Percentiles rank a stretch among this genome's conserved stretches.
Evolutionary conservation across 2,329 filamentous ascomycete species (phyloP).

Genomic region (Nemania sp.): DNA sequence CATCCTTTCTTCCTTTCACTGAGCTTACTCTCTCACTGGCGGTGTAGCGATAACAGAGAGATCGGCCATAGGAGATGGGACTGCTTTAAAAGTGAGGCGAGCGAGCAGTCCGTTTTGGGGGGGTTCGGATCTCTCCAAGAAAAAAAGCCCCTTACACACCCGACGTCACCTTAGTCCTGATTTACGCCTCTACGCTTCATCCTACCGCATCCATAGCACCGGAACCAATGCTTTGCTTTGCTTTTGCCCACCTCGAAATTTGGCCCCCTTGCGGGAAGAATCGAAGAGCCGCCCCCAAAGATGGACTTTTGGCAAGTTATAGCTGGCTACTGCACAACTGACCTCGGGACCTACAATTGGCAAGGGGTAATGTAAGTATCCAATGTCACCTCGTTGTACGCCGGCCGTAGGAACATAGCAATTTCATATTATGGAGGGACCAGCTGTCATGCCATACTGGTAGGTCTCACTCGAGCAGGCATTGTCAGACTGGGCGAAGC

Average conservation of each 20-base stretch:
- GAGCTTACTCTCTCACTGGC: too few relatives aligned
- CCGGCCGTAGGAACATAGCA: not conserved
- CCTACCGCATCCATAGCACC: not conserved
- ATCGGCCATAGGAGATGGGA: too few relatives aligned
- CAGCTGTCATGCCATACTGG: not conserved
- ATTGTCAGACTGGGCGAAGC: constrained; percentile 1
- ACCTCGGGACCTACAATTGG: not conserved
- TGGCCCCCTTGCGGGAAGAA: not conserved
- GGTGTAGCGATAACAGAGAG: too few relatives aligned
- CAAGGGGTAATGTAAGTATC: too few relatives aligned
- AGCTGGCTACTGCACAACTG: not conserved
- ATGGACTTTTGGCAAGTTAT: not conserved
- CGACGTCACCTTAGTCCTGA: too few relatives aligned
- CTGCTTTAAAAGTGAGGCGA: too few relatives aligned
- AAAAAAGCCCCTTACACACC: too few relatives aligned
- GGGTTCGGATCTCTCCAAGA: too few relatives aligned
- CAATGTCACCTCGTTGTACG: too few relatives aligned
- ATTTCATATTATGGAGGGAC: not conserved
- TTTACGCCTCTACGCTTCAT: not conserved
- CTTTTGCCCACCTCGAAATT: not conserved
- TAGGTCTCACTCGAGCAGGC: constrained; percentile 3
- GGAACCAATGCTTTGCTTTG: not conserved
- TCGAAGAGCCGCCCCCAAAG: not conserved
- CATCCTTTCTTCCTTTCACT: too few relatives aligned
- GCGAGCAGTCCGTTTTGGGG: too few relatives aligned